A percentile compares a stretch with the other conserved stretches of the same genome.
phyloP scores from a whole-genome alignment of 2,329 filamentous ascomycete species.

The Rasamsonia emersonii region DNA sequence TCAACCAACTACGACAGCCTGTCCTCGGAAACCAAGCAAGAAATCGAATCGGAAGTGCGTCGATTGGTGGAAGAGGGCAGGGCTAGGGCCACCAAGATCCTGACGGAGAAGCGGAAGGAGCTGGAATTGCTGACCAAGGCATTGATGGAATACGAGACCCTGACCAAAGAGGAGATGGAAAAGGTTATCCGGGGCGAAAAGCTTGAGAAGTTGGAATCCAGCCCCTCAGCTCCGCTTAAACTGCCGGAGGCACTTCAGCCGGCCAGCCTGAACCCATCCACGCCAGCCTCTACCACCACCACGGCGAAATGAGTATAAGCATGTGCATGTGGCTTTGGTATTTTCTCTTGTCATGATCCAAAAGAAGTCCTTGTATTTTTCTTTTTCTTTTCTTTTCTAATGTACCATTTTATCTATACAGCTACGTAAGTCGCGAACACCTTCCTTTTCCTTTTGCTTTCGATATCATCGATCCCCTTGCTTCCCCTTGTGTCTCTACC shows the following conservation, averaged over 20 bases:
- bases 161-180: conserved; percentile 81
- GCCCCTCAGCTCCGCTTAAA: conserved; percentile 50
- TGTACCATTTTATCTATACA: too few relatives aligned
- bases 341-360: background rate
- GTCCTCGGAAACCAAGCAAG: conserved; percentile 74
- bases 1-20: conserved; percentile 69
- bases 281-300: conserved; percentile 14
- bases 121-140: conserved; percentile 82
- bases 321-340: conserved; percentile 1
- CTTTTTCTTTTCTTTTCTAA: conserved; percentile 3
- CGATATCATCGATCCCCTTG: conserved; percentile 7
- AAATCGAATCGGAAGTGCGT: conserved; percentile 84
- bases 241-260: conserved; percentile 48
- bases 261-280: conserved; percentile 19
- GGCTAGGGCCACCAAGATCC: conserved; percentile 59
- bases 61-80: conserved; percentile 75
- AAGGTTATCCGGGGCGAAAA: conserved; percentile 83
- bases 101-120: conserved; percentile 69
- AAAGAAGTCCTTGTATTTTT: conserved; percentile 4
- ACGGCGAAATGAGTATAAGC: conserved; percentile 15
- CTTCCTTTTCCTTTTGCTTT: conserved; percentile 1
- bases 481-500: too few relatives aligned
- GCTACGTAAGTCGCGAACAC: too few relatives aligned
- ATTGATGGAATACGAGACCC: conserved; percentile 86
- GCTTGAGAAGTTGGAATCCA: conserved; percentile 57